Evolutionary conservation across 306 rosid species (phyloP), one percentile per base, ranked within the genome.

Genomic region (Cucumis hystrix): DNA sequence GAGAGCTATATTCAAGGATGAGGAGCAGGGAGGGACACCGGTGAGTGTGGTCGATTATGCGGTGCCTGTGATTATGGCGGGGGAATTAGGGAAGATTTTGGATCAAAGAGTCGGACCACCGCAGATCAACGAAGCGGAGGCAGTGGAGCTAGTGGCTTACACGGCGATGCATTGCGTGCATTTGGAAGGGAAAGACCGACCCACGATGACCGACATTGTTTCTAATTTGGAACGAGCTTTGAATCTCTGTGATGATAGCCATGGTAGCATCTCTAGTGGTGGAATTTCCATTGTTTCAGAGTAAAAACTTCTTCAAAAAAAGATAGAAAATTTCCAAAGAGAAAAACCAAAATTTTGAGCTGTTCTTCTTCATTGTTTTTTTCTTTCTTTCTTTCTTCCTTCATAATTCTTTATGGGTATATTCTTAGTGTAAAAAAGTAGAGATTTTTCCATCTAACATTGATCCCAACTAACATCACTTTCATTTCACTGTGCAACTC

Each of bases 171-270:
- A 81, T 74, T 91, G 98, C 64, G 98, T 94, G 74, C 86, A 86
- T 83, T 83, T 90, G 93, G 98, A 91, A 85, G 98, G 98, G 81
- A 91, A 89, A 79, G 98, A 91, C 52, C 89, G 98, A 75, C 98
- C 97, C 56, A 87, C 93, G 4, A 94, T 94, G 87, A 84, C 89
- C 4, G 98, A 94, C 83, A 89, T 94, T 87, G 98, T 90, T 3
- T 77, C 86, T 18, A 91, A 90, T 87, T 87, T 94, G 88, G 97
- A 91, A 43, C 56, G 91, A 16, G 97, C 98, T 39, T 84, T 85
- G 73, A 40, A 75, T 69, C 84, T 86, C 30, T 90, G 92, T 77
- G 98, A 90, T 56, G 79, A 76, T 30, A 84, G 87, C 80, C 85
- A 80, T 71, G 97, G 87, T 37, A 91, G 86, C 85, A 82, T 81